Evolutionary conservation across 2,329 filamentous ascomycete genomes (phyloP), one percentile per base, ranked within the genome.

Genomic region (Neonectria sp.): DNA sequence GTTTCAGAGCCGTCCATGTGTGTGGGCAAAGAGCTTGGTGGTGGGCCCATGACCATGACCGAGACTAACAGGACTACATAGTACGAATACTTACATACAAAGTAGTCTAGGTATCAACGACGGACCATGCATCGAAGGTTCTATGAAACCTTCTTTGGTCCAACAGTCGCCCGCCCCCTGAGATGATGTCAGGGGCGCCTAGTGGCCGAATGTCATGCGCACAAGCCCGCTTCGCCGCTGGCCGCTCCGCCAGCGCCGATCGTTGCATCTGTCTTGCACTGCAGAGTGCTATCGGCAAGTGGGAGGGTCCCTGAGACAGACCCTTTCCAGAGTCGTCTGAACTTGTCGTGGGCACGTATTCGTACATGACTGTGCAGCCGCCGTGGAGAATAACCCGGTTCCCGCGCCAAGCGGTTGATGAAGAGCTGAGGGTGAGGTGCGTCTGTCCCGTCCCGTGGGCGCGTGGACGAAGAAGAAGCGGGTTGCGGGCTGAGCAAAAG

Each of bases 101-200:
- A 46, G 46, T 24, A 53, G 60, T 29, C 51, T 35, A 17, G 48
- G 15, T 21, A 46, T n/a, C 24, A 46, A 63, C 35, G 40, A 55
- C 29, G 35, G 46, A 37, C 46, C 35, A 40, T 68, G 65, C 61
- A 68, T 73, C 67, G 71, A 75, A 75, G 69, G 57, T 75, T 75
- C 73, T 65, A 75, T 71, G 68, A 74, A 72, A 71, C 70, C 72
- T 75, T 75, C 73, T 71, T 73, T 65, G 40, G 60, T 45, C 55
- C 46, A 61, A 51, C 52, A 61, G 58, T 65, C 63, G 46, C 52
- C 46, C 25, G 11, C 46, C 63, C 46, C 37, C 65, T 58, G 66
- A 71, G 64, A 71, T 72, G 67, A 75, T 75, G 73, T 73, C 68
- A 75, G 63, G 61, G 67, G 73, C 62, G 52, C 48, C 61, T 57